Base-by-base conservation (phyloP, 108 stramenopile species). In the Skeletonema menzelii region DNA sequence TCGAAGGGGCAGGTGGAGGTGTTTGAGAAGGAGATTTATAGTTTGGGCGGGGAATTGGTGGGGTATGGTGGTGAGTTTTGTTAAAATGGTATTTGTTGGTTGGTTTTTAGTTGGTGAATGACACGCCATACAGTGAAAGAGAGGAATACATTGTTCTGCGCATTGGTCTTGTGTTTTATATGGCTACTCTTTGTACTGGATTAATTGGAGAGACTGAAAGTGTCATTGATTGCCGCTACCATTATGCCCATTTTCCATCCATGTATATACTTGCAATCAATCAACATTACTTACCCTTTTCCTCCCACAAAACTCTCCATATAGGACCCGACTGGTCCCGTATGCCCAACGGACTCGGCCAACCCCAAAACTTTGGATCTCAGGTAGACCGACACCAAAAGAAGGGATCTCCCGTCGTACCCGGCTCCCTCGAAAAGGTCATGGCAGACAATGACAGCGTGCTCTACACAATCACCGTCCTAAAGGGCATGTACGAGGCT, bases 391-490 rank as follows among this genome's bases (percentile, higher is more conserved):
- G 97, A 38, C 91, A 92, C 62, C 83, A 83, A 61, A 81, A 82
- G 34, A 86, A 89, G 38, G 96, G 97, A 63, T 96, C 95, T 1
- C 98, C 98, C 8, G 97, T 97, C 47, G 97, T 95, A 40, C 95
- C 94, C 37, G 95, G 93, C 67, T 91, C 94, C 10, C 31, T 90
- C 24, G 77, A 90, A 63, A 71, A 80, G 14, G 86, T 98, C n/a
- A 77, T 78, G 64, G 71, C 68, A 27, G 98, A 98, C 56, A 83
- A 79, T 30, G 98, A 99, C 13, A 83, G 75, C 24, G 71, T 84
- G 27, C 83, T 99, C 26, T 99, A 92, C 73, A 74, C 95, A 35
- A 85, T 99, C 15, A 97, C 97, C 8, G 88, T 99, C 59, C 86
- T 99, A 13, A 90, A 90, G 65, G 84, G 92, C 26, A 93, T 95